Conservation (phyloP, 306 rosid genomes). For the Ochetophila trinervis region DNA sequence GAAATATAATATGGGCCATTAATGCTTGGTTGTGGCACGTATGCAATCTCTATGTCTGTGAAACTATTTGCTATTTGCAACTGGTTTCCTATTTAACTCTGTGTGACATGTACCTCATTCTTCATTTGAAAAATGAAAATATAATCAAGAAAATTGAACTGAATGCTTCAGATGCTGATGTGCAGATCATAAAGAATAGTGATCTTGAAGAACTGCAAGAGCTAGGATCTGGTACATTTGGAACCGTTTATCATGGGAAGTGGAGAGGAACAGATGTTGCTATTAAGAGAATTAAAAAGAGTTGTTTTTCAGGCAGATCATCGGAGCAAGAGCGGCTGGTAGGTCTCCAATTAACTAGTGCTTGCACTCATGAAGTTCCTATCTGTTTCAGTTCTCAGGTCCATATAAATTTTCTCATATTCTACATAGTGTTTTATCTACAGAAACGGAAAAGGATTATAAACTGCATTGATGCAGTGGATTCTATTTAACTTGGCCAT, state of each 20-base stretch:
- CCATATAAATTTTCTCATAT: conserved; percentile 5
- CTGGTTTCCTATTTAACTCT: no score
- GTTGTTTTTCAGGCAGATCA: conserved; percentile 78
- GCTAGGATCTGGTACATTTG: conserved; percentile 95
- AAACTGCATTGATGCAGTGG: conserved; percentile 11
- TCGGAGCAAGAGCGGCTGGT: conserved; percentile 96
- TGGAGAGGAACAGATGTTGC: conserved; percentile 99
- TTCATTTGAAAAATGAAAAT: background rate
- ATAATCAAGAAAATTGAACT: background rate
- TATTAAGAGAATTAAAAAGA: conserved; percentile 84
- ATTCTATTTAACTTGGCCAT: conserved; percentile 13
- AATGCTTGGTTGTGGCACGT: no score
- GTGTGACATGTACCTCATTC: background rate
- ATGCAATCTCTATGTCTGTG: no score
- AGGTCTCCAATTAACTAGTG: conserved; percentile 30
- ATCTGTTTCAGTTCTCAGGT: conserved; percentile 14
- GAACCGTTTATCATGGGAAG: conserved; percentile 91
- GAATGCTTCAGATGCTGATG: conserved; percentile 25
- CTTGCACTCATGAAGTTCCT: conserved; percentile 14
- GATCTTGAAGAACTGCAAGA: conserved; percentile 85
- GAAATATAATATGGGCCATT: no score
- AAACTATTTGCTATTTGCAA: no score
- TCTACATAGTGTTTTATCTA: background rate
- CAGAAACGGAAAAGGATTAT: background rate
- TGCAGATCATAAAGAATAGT: conserved; percentile 74